A percentile compares a stretch with the other conserved stretches of the same genome.
Conservation (phyloP, 2,329 filamentous ascomycete species). For the Orbilia ellipsospora region DNA sequence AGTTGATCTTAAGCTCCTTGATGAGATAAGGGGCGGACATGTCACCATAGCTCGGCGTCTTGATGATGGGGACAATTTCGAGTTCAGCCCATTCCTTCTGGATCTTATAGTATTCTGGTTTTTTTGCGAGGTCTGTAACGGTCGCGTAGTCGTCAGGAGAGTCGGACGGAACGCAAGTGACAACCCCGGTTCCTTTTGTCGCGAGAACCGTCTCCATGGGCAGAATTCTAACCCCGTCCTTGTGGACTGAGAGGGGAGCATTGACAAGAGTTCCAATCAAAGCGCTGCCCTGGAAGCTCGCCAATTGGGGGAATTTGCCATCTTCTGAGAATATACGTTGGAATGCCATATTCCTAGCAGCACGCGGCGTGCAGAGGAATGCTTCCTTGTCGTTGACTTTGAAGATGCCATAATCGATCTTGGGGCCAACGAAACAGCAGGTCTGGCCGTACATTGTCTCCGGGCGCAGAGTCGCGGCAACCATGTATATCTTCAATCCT, state of each 20-base stretch:
- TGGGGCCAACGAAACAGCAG: conserved; percentile 93
- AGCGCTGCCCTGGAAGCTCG: conserved; percentile 79
- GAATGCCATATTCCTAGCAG: conserved; percentile 94
- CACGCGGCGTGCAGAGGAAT: conserved; percentile 82
- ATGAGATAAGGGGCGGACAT: conserved; percentile 84
- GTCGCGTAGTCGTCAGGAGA: conserved; percentile 96
- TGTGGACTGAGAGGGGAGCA: conserved; percentile 88
- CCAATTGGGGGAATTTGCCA: conserved; percentile 78
- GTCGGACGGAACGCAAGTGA: conserved; percentile 94
- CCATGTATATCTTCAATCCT: conserved; percentile 83
- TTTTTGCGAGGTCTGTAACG: conserved; percentile 86
- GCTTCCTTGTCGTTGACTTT: conserved; percentile 81
- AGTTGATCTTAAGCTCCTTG: conserved; percentile 94
- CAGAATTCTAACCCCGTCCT: conserved; percentile 83
- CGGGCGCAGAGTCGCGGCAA: conserved; percentile 89
- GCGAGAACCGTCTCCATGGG: conserved; percentile 95
- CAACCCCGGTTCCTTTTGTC: conserved; percentile 94
- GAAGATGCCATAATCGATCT: conserved; percentile 89
- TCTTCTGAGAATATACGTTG: conserved; percentile 85
- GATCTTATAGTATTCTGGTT: conserved; percentile 95
- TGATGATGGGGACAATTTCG: conserved; percentile 87
- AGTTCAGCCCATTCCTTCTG: conserved; percentile 95
- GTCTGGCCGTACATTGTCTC: conserved; percentile 99
- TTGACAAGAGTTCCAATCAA: conserved; percentile 89
- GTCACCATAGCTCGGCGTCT: conserved; percentile 87